Percentiles rank a stretch among this genome's conserved stretches.
Conservation (phyloP, 2,329 filamentous ascomycete species). For the Sarocladium strictum region DNA sequence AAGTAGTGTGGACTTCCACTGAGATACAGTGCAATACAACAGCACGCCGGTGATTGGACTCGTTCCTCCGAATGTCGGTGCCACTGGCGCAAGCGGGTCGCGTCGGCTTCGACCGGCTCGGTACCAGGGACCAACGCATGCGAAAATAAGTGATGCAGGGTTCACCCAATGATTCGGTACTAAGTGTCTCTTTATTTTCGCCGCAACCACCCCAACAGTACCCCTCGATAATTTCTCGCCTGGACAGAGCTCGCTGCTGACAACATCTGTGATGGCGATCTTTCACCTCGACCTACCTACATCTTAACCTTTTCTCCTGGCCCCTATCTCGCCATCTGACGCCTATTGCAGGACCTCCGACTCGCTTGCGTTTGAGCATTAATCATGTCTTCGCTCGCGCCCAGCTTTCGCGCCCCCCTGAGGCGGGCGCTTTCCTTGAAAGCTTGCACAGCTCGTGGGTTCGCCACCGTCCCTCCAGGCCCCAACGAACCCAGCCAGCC, state of each 20-base stretch:
- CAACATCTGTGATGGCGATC: not conserved
- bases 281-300: not conserved
- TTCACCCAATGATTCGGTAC: no score
- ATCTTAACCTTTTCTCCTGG: not conserved
- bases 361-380: not conserved
- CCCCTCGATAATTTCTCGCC: conserved; percentile 10
- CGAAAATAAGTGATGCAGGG: not conserved
- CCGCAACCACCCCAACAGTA: not conserved
- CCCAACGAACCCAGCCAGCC: conserved; percentile 18
- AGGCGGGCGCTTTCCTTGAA: conserved; percentile 32
- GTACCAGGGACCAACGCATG: not conserved
- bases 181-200: not conserved
- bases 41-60: conserved; percentile 1
- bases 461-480: conserved; percentile 40
- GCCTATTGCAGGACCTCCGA: not conserved
- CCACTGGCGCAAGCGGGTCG: not conserved
- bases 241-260: not conserved
- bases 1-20: no score
- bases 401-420: conserved; percentile 36
- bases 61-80: not conserved
- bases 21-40: no score
- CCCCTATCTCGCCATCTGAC: not conserved
- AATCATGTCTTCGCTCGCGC: conserved; percentile 34
- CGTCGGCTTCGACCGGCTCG: conserved; percentile 8
- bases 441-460: conserved; percentile 27